Conservation (phyloP, 305 asterid genomes). For the Fraxinus latifolia region DNA sequence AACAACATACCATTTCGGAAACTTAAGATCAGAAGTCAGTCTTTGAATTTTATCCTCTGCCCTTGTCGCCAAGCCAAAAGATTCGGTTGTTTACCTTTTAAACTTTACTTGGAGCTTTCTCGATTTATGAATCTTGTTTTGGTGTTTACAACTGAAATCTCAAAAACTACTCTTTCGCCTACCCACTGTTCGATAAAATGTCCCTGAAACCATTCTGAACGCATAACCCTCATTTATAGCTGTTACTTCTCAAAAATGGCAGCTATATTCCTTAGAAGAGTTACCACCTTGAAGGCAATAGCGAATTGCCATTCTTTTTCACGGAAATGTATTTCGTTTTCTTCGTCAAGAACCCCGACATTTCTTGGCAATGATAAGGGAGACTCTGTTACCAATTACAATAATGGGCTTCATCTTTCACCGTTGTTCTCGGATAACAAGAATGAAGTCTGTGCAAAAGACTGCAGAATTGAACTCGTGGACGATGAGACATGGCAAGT, state of each 20-base stretch:
- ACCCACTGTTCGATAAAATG: constrained; percentile 39
- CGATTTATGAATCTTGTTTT: not conserved
- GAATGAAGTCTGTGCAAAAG: constrained; percentile 25
- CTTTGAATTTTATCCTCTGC: not conserved
- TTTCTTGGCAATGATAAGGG: constrained; percentile 24
- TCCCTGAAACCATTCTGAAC: constrained; percentile 5
- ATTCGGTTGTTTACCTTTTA: not conserved
- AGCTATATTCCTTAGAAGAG: constrained; percentile 28
- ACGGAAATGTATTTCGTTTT: constrained; percentile 8
- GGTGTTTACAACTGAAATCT: not conserved
- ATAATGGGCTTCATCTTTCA: constrained; percentile 44
- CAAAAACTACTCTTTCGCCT: not conserved
- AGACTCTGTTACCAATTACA: constrained; percentile 23
- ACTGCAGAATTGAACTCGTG: constrained; percentile 50
- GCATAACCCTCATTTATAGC: not conserved
- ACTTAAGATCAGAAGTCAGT: not conserved
- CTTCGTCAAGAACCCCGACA: constrained; percentile 22
- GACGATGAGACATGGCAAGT: constrained; percentile 69
- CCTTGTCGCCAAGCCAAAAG: not conserved
- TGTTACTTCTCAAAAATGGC: constrained; percentile 28
- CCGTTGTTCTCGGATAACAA: constrained; percentile 40
- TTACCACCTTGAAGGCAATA: constrained; percentile 22
- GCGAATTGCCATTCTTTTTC: constrained; percentile 18
- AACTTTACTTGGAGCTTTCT: not conserved
- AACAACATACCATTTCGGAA: no score